Base-by-base conservation (phyloP, 2,329 filamentous ascomycete genomes). In the Botrytis fragariae region DNA sequence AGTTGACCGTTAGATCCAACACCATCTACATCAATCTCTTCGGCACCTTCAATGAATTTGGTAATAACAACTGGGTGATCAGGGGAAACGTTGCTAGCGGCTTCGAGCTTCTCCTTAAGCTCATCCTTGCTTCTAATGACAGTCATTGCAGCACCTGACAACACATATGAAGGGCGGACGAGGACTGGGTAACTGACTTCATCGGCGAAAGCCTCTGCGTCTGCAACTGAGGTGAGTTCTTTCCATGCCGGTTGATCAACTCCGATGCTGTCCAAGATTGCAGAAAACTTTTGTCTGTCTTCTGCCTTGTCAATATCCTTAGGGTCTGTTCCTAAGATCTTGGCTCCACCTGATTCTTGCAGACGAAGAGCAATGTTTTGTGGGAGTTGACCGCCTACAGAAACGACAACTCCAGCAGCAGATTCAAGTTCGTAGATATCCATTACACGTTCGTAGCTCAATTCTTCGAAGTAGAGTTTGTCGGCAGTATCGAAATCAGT, bases 211-310 rank as follows among this genome's bases (percentile, higher is more conserved):
- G 88, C 85, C 85, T 95, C 92, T n/a, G 95, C 96, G 32, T 93
- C 96, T 75, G 91, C 85, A 75, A 95, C 93, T 25, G 93, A 98
- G 44, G 93, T 97, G 57, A 98, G 90, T 83, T 99, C 96, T 84
- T 97, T 97, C 96, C 96, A 99, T 16, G 94, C 94, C 51, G 96
- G 96, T 84, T 99, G 96, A 82, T 98, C 95, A 72, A 99, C 91
- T 74, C 95, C 95, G 79, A 98, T 98, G 83, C 93, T 97, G 83
- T 99, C 96, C 63, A 99, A 88, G 76, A 98, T 98, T 80, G 95
- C 92, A 35, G 95, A 98, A 87, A 99, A 99, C 84, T 99, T 98
- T 83, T 98, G 95, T 81, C 96, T 91, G 82, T 99, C 95, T 84
- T 99, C 96, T 64, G 96, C 96, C 86, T 95, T 97, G 88, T 99